phyloP scores from a whole-genome alignment of 352 stramenopile species.

The Pythium monospermum region DNA sequence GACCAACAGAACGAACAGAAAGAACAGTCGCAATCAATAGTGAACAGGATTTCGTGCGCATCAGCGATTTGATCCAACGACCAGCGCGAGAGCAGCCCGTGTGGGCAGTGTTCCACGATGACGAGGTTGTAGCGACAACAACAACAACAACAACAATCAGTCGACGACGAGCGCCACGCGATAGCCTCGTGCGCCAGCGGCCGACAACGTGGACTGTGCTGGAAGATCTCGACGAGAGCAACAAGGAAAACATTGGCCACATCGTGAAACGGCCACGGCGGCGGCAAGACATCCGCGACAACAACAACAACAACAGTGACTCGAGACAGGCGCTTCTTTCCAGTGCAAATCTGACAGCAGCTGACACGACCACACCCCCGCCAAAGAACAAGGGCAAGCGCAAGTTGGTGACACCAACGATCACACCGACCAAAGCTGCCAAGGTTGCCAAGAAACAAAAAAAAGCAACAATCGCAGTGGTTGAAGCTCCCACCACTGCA shows the following conservation, averaged over 20 bases:
- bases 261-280: constrained; percentile 33
- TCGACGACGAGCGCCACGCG: constrained; percentile 2
- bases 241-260: constrained; percentile 74
- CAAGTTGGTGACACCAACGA: constrained; percentile 8
- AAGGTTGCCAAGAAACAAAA: constrained; percentile 10
- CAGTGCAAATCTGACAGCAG: too few species aligned
- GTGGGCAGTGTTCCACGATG: constrained; percentile 14
- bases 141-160: neutral
- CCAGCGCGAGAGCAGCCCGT: neutral
- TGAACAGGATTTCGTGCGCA: constrained; percentile 5
- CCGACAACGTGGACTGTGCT: constrained; percentile 13
- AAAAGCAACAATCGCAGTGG: neutral
- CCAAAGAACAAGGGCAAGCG: constrained; percentile 13
- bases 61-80: constrained; percentile 14
- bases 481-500: too few species aligned
- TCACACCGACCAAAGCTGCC: constrained; percentile 1
- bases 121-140: neutral
- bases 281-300: neutral
- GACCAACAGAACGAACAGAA: neutral
- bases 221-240: constrained; percentile 36
- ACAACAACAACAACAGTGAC: neutral
- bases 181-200: constrained; percentile 4
- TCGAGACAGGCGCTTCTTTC: too few species aligned
- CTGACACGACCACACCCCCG: neutral
- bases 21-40: neutral